Conservation (phyloP, 495 filamentous ascomycete species). For the Aspergillus sclerotiicarbonarius region DNA sequence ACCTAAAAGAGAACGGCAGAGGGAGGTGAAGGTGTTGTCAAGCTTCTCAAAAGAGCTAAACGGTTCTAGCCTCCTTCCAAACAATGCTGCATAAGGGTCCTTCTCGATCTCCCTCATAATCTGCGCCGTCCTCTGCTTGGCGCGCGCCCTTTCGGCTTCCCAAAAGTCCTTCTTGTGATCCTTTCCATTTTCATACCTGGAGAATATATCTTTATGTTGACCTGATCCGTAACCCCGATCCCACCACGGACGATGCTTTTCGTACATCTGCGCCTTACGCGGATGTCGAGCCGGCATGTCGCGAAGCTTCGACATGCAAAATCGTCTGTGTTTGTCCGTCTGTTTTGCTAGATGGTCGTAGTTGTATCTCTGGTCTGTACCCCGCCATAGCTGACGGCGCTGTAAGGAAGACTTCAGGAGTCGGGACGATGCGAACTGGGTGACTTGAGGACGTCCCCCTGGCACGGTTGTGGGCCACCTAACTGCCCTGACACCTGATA, state of each 20-base stretch:
- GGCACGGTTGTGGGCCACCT: not conserved
- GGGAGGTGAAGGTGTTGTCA: slow-evolving; percentile 23
- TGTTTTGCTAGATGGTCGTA: slow-evolving; percentile 5
- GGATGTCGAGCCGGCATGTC: slow-evolving; percentile 11
- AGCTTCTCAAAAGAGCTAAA: slow-evolving; percentile 13
- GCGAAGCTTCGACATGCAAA: slow-evolving; percentile 13
- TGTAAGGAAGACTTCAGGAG: slow-evolving; percentile 1
- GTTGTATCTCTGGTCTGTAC: slow-evolving; percentile 2
- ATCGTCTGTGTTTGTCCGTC: slow-evolving; percentile 18
- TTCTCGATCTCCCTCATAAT: slow-evolving; percentile 36
- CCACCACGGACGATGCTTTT: slow-evolving; percentile 14
- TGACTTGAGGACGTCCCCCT: not conserved
- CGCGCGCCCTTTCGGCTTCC: slow-evolving; percentile 18
- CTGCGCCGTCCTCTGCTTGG: slow-evolving; percentile 28
- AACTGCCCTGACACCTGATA: not conserved
- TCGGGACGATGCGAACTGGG: not conserved
- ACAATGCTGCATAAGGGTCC: slow-evolving; percentile 43
- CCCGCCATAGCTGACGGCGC: slow-evolving; percentile 6
- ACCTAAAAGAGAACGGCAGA: slow-evolving; percentile 29
- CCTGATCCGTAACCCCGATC: slow-evolving; percentile 11
- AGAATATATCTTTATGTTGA: slow-evolving; percentile 17
- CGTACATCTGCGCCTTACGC: slow-evolving; percentile 4
- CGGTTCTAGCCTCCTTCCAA: slow-evolving; percentile 37
- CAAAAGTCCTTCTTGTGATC: slow-evolving; percentile 15
- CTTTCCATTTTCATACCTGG: slow-evolving; percentile 11